phyloP scores from a whole-genome alignment of 129 eudicot species.

The Tagetes erecta region DNA sequence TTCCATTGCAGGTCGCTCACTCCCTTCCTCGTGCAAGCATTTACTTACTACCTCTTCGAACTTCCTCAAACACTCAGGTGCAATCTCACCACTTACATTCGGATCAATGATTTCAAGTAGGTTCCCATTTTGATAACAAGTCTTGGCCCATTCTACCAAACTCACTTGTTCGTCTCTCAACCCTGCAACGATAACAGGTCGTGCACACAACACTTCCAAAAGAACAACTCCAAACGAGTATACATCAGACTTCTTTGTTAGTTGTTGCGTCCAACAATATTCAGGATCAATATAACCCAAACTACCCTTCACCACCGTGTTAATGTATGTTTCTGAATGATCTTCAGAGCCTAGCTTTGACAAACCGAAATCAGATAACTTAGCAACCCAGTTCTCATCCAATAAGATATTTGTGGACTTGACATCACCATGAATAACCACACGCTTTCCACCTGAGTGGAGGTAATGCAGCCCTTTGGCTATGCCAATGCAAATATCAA shows the following conservation, averaged over 20 bases:
- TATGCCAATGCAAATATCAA: conserved; percentile 49
- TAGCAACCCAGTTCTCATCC: conserved; percentile 42
- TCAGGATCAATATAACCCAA: background rate
- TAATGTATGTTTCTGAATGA: conserved; percentile 42
- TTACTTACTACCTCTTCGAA: background rate
- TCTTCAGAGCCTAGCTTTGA: conserved; percentile 46
- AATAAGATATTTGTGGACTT: too few relatives aligned
- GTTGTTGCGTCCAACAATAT: conserved; percentile 1
- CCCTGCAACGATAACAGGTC: too few relatives aligned
- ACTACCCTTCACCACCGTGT: conserved; percentile 58
- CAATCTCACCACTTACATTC: background rate
- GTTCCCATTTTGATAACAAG: background rate
- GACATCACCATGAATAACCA: conserved; percentile 59
- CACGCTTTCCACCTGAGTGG: conserved; percentile 40
- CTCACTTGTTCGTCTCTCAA: background rate
- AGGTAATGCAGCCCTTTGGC: conserved; percentile 49
- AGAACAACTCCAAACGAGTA: too few relatives aligned
- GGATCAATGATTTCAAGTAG: background rate
- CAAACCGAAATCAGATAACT: conserved; percentile 70
- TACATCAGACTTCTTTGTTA: conserved; percentile 51
- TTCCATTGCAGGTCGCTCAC: background rate
- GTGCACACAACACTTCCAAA: too few relatives aligned
- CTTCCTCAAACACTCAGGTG: background rate
- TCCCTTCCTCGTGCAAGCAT: background rate
- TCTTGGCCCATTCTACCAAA: background rate